A percentile compares a stretch with the other conserved stretches of the same genome.
Conservation (phyloP, 768 basidiomycete genomes). For the Crassisporium funariophilum region DNA sequence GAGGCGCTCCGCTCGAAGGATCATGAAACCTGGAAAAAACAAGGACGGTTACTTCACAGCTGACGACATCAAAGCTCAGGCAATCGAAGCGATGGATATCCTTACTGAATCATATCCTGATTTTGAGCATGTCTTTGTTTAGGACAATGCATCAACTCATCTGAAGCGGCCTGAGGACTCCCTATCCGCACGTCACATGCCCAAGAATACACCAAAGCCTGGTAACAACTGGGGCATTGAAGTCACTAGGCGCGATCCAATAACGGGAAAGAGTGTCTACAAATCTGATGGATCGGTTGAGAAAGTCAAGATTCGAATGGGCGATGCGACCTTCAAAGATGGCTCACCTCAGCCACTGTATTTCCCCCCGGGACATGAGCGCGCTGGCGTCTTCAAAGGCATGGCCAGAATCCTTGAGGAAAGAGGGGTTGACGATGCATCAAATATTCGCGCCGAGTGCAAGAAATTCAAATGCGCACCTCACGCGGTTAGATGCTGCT, state of each 20-base stretch:
- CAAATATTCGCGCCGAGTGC: conserved; percentile 27
- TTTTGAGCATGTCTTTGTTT: conserved; percentile 23
- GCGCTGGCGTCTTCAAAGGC: conserved; percentile 37
- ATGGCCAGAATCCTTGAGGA: conserved; percentile 32
- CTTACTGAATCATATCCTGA: conserved; percentile 23
- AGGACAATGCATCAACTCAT: conserved; percentile 33
- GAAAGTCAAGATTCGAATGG: conserved; percentile 34
- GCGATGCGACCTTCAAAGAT: conserved; percentile 17
- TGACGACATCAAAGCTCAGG: conserved; percentile 28
- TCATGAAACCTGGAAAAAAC: conserved; percentile 25
- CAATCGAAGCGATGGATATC: conserved; percentile 21
- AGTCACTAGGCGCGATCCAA: conserved; percentile 12
- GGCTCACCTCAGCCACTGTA: conserved; percentile 32
- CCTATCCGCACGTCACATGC: conserved; percentile 35
- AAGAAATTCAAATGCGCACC: conserved; percentile 28
- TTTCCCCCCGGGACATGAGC: conserved; percentile 26
- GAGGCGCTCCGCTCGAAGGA: conserved; percentile 10
- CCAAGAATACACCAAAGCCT: conserved; percentile 20
- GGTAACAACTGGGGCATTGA: conserved; percentile 21
- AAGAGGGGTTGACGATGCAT: conserved; percentile 24
- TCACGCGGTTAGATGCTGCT: conserved; percentile 29
- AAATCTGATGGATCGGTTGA: conserved; percentile 21
- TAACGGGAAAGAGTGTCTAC: conserved; percentile 25
- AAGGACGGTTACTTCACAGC: conserved; percentile 28
- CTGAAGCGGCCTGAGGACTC: conserved; percentile 23